Conservation (phyloP, 2,329 filamentous ascomycete genomes). For the Aciculosporium take region DNA sequence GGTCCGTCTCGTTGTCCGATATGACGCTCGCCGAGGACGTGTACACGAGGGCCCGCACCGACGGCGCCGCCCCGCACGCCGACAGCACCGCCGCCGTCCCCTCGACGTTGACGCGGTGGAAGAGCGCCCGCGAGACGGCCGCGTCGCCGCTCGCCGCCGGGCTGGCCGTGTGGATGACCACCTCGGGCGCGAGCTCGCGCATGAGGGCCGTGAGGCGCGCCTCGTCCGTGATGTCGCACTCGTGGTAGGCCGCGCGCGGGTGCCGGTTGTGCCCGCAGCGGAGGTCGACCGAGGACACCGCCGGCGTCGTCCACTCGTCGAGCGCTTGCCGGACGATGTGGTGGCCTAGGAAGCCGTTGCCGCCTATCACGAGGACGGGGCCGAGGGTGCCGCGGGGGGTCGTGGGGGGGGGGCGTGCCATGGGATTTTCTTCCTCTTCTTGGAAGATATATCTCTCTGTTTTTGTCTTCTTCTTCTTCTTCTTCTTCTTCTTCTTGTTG, state of each 20-base stretch:
- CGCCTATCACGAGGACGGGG: conserved; percentile 64
- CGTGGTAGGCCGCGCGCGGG: conserved; percentile 46
- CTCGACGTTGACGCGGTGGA: conserved; percentile 75
- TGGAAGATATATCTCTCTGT: too few species aligned
- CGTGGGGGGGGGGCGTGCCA: too few species aligned
- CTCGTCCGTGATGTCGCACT: conserved; percentile 63
- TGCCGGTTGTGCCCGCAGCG: conserved; percentile 56
- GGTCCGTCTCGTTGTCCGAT: conserved; percentile 64
- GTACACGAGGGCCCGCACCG: conserved; percentile 71
- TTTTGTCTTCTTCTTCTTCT: not conserved
- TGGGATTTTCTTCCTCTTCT: too few species aligned
- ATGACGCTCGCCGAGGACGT: conserved; percentile 82
- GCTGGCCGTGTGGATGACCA: conserved; percentile 84
- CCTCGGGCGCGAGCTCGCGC: conserved; percentile 52
- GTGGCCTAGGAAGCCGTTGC: conserved; percentile 73
- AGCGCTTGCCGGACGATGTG: conserved; percentile 65
- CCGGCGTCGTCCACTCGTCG: conserved; percentile 31
- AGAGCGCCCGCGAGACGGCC: conserved; percentile 43
- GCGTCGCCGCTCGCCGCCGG: conserved; percentile 43
- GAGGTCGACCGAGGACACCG: conserved; percentile 59
- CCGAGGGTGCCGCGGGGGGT: conserved; percentile 36
- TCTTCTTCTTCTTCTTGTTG: too few species aligned
- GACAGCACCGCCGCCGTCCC: conserved; percentile 68
- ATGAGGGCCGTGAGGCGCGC: conserved; percentile 50
- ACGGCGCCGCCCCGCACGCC: conserved; percentile 41